Evolutionary conservation across 2,329 filamentous ascomycete species (phyloP), one percentile per base, ranked within the genome.

Genomic region (Talaromyces sp.): DNA sequence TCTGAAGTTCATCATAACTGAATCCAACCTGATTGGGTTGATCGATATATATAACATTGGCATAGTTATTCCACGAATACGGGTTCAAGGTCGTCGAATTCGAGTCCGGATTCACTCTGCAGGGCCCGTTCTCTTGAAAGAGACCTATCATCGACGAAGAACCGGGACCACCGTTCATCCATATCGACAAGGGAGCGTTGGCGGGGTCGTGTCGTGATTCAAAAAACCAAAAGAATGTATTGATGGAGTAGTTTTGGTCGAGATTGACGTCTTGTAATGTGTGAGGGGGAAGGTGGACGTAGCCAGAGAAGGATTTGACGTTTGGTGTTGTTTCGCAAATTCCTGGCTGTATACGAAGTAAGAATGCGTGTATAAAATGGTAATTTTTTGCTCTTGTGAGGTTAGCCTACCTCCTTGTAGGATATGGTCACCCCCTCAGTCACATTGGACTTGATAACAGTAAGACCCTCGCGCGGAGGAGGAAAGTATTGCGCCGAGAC

Each of bases 1-100:
- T 78, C 13, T 70, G 70, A 9, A 68, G 68, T 0, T 70, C 62
- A 57, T 75, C 76, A 66, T 85, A 86, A 10, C 80, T 83, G 64
- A 85, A 81, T 0, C 84, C 84, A 4, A 83, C 80, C 48, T 81
- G 79, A 9, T 78, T 80, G 8, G 83, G 87, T 68, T 89, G 82
- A 64, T 89, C 85, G 63, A 89, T 80, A 69, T 86, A 89, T 11
- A 89, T 78, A 77, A 88, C 81, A 64, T 87, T 87, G 62, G 78
- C 80, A 21, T 80, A 77, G 63, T 81, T 81, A 61, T 82, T 84
- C 79, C 82, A 87, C 3, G 82, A 82, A 68, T 80, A 81, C 0
- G 73, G 70, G 62, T 81, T 82, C 58, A 76, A 60, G 3, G 70
- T 71, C 1, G 80, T 78, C 45, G 66, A 70, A 65, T 82, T 73